Base-by-base conservation (phyloP, 345 rosid species). In the Eutrema japonicum region DNA sequence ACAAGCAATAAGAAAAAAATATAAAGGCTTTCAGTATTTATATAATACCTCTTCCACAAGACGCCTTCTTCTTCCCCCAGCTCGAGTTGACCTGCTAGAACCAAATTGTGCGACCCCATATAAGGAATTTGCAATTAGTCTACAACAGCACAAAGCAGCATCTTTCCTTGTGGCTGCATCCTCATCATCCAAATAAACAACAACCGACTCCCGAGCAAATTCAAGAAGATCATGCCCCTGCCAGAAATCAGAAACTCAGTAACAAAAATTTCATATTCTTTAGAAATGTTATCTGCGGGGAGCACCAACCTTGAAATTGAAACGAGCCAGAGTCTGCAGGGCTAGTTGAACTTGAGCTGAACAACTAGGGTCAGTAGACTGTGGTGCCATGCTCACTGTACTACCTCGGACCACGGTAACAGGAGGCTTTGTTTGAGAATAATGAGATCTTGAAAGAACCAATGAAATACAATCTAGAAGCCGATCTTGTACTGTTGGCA, bases 91-190 rank as follows among this genome's bases (percentile, higher is more conserved):
- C 80, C 96, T 85, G 68, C 82, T 78, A 65, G 96, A 76, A 71
- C 91, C 86, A 80, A 84, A 87, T 62, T 85, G 96, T 66, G 89
- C 12, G 11, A 70, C 41, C 61, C 85, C 84, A 66, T 89, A 86
- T 78, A 95, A 83, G 27, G 97, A 88, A 85, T 86, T 89, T 72
- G 93, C 92, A 72, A 90, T 88, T 75, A 95, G 79, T 66, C 80
- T 86, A 85, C 97, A 95, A 72, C 98, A 92, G 80, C 97, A 95
- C 60, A 95, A 78, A 56, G 99, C 94, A 36, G 98, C 97, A 83
- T 89, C 98, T 84, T 92, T 90, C 64, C 97, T 77, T 50, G 96
- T 89, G 55, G 79, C 78, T 71, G 90, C 90, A 86, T 96, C 99
- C 82, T 87, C 96, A 73, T 96, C 96, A 74, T 90, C 99, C 79